phyloP scores from a whole-genome alignment of 371 early-diverging fungal species.

The Mucor mucedo region DNA sequence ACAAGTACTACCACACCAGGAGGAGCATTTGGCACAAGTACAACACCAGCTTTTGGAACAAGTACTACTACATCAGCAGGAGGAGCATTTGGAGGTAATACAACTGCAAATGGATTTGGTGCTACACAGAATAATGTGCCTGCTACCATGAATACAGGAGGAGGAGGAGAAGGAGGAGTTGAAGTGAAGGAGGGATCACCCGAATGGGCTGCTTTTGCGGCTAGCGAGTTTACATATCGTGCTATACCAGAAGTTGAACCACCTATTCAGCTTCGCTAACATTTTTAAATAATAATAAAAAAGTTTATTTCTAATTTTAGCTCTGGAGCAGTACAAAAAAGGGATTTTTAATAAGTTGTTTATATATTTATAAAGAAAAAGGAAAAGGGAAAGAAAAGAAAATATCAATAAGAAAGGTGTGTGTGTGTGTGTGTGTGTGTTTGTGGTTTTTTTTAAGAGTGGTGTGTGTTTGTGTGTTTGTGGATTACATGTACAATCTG shows the following conservation, averaged over 20 bases:
- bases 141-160: conserved; percentile 17
- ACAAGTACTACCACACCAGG: conserved; percentile 7
- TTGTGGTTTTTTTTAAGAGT: background rate
- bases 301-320: background rate
- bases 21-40: conserved; percentile 8
- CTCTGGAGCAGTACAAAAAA: background rate
- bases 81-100: conserved; percentile 1
- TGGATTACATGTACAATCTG: conserved; percentile 15
- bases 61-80: conserved; percentile 3
- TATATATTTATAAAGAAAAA: conserved; percentile 11
- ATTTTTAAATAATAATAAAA: background rate
- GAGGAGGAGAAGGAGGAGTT: background rate
- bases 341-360: background rate
- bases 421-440: background rate
- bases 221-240: conserved; percentile 43
- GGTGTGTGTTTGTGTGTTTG: background rate
- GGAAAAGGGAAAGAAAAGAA: background rate
- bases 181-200: conserved; percentile 1
- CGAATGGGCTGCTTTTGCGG: conserved; percentile 44
- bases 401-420: conserved; percentile 9
- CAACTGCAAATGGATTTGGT: conserved; percentile 24
- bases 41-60: conserved; percentile 14
- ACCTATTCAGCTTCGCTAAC: conserved; percentile 37
- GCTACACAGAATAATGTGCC: conserved; percentile 1
- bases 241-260: conserved; percentile 59